Percentiles rank a stretch among this genome's conserved stretches.
phyloP scores from a whole-genome alignment of 106 monocot species.

The Dactylorhiza incarnata region DNA sequence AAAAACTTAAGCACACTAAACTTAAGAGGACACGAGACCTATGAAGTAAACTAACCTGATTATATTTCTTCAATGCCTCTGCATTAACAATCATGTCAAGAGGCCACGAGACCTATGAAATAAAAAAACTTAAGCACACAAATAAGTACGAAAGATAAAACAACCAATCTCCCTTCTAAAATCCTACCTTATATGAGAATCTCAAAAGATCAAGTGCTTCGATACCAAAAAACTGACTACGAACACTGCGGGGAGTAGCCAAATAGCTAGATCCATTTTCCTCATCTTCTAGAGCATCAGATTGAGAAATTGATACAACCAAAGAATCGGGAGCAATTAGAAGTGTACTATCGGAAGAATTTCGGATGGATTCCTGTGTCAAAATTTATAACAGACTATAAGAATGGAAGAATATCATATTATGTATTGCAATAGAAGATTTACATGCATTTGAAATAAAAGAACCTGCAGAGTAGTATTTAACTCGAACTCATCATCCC shows the following conservation, averaged over 20 bases:
- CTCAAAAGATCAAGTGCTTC: slow-evolving; percentile 74
- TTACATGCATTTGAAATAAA: slow-evolving; percentile 1
- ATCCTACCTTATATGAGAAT: slow-evolving; percentile 77
- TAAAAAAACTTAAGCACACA: slow-evolving; percentile 7
- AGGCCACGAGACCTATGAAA: slow-evolving; percentile 86
- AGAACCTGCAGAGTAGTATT: slow-evolving; percentile 79
- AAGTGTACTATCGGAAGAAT: slow-evolving; percentile 74
- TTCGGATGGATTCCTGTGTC: slow-evolving; percentile 74
- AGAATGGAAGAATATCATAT: not conserved
- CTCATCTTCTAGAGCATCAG: slow-evolving; percentile 24
- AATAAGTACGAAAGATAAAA: not conserved
- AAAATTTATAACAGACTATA: slow-evolving; percentile 5
- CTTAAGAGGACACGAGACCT: no score
- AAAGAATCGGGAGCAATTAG: slow-evolving; percentile 72
- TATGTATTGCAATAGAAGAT: not conserved
- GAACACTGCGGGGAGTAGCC: slow-evolving; percentile 32
- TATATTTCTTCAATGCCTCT: slow-evolving; percentile 86
- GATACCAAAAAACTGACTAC: slow-evolving; percentile 49
- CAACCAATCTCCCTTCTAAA: not conserved
- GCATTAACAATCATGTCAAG: slow-evolving; percentile 82
- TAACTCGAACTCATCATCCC: slow-evolving; percentile 98
- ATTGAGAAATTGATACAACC: slow-evolving; percentile 50
- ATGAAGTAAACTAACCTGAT: slow-evolving; percentile 53
- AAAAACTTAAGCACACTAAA: slow-evolving; percentile 2
- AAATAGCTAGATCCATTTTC: slow-evolving; percentile 16